Evolutionary conservation across 2,329 filamentous ascomycete genomes (phyloP).

Genomic region (Ophiostoma novo-ulmi): DNA sequence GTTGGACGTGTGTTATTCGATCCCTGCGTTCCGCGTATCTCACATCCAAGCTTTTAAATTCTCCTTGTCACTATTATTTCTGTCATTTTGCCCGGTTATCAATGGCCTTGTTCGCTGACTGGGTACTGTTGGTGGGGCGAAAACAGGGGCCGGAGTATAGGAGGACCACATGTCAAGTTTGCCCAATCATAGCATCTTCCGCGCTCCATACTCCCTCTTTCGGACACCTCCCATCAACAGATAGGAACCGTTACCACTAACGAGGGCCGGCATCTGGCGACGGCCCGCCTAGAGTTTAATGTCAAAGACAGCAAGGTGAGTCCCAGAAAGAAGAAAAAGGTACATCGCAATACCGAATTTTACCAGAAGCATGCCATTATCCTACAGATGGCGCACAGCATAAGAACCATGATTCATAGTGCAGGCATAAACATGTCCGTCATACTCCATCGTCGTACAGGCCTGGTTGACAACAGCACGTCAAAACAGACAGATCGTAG

Average conservation of each 20-base stretch:
- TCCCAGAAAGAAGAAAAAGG: neutral
- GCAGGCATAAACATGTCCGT: neutral
- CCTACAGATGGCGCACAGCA: neutral
- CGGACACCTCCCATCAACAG: neutral
- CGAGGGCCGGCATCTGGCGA: neutral
- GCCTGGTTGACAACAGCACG: neutral
- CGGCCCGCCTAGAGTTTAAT: conserved; percentile 3
- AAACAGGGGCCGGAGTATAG: neutral
- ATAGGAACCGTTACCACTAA: neutral
- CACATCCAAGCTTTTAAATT: neutral
- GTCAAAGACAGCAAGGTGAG: neutral
- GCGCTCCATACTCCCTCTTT: conserved; percentile 8
- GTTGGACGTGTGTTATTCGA: no score
- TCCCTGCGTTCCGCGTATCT: no score
- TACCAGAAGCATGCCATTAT: neutral
- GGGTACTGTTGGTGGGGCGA: neutral
- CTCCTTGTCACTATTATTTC: no score
- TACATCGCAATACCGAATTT: neutral
- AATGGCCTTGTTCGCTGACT: neutral
- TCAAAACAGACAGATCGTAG: neutral
- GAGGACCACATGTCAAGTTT: neutral
- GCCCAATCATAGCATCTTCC: neutral
- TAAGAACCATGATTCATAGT: no score
- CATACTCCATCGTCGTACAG: neutral
- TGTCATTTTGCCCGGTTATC: neutral